Conservation (phyloP, 2,329 filamentous ascomycete species). For the Beauveria bassiana region DNA sequence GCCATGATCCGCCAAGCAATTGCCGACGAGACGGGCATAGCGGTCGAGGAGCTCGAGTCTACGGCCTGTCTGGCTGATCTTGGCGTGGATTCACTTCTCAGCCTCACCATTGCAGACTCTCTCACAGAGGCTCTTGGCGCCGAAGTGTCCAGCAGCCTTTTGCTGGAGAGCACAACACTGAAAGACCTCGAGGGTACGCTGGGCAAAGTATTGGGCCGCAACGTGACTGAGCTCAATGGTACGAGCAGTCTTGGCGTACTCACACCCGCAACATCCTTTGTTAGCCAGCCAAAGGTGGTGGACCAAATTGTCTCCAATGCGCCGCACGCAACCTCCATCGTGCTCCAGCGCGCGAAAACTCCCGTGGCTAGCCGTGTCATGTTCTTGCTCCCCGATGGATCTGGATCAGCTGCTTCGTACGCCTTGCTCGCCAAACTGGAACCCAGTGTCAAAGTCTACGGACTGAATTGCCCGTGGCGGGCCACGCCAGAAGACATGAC, state of each 20-base stretch:
- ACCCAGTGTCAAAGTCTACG: background rate
- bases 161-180: background rate
- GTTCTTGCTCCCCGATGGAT: slow-evolving; percentile 24
- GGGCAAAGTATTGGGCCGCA: background rate
- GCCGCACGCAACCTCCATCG: slow-evolving; percentile 18
- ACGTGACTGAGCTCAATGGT: background rate
- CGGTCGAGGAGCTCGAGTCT: background rate
- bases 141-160: background rate
- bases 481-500: slow-evolving; percentile 36
- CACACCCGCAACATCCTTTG: background rate
- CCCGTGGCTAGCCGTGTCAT: slow-evolving; percentile 5
- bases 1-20: slow-evolving; percentile 5
- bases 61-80: slow-evolving; percentile 5
- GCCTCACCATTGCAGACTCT: slow-evolving; percentile 8
- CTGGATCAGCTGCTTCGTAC: slow-evolving; percentile 23
- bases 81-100: slow-evolving; percentile 11
- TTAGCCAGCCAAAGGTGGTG: background rate
- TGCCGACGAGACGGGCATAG: slow-evolving; percentile 12
- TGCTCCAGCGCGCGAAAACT: slow-evolving; percentile 16
- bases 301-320: background rate
- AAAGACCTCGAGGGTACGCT: background rate
- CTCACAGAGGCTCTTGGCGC: slow-evolving; percentile 6
- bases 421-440: slow-evolving; percentile 9
- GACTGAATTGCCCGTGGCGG: slow-evolving; percentile 34
- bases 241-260: background rate